Evolutionary conservation across 495 filamentous ascomycete genomes (phyloP).

Genomic region (Astrothelium subdiscretum): DNA sequence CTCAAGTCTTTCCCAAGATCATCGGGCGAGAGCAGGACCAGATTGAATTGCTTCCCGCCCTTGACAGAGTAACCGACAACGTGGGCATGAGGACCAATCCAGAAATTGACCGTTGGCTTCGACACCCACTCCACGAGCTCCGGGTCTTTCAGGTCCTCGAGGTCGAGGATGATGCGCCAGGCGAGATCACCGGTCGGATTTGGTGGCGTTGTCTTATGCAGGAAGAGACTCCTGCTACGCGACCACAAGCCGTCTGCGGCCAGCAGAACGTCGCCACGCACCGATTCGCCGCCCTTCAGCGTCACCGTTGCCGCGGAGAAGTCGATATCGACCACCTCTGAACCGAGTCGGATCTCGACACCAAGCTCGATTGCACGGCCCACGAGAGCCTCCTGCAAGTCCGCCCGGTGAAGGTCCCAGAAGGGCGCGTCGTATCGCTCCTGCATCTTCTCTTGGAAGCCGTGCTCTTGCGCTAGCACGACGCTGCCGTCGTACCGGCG

Average conservation of each 20-base stretch:
- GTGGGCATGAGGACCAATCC: conserved; percentile 4
- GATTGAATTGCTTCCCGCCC: conserved; percentile 3
- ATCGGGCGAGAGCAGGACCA: conserved; percentile 29
- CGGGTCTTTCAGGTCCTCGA: not conserved
- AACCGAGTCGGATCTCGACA: not conserved
- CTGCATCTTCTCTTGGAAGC: conserved; percentile 5
- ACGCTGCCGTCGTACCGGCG: conserved; percentile 45
- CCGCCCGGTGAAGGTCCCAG: conserved; percentile 5
- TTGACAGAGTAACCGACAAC: conserved; percentile 7
- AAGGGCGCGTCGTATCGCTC: conserved; percentile 5
- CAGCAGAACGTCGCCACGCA: not conserved
- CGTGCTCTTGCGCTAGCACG: conserved; percentile 38
- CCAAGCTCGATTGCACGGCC: not conserved
- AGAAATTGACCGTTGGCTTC: conserved; percentile 5
- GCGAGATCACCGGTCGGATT: conserved; percentile 7
- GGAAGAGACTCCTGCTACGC: not conserved
- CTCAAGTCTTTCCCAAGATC: conserved; percentile 2
- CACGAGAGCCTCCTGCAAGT: conserved; percentile 1
- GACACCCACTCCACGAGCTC: conserved; percentile 1
- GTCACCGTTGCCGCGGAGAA: not conserved
- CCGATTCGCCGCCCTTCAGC: not conserved
- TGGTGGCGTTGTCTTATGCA: not conserved
- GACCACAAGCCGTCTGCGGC: conserved; percentile 8
- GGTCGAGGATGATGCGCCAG: conserved; percentile 6
- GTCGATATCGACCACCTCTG: not conserved